Conservation (phyloP, 2,329 filamentous ascomycete genomes). For the Xylaria sp. region DNA sequence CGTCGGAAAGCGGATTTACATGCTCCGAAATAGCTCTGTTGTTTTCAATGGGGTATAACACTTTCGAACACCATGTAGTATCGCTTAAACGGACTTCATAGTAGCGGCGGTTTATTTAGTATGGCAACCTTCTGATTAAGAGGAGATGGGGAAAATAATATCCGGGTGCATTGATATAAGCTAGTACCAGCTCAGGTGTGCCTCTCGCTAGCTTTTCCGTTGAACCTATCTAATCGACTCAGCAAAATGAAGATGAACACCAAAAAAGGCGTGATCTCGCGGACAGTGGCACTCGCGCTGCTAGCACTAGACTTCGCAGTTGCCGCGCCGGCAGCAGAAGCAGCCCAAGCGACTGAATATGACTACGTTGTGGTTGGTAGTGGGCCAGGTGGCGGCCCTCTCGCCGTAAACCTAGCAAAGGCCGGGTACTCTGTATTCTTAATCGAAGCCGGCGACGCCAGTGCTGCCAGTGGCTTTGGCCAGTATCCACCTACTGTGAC, state of each 20-base stretch:
- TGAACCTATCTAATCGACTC: neutral
- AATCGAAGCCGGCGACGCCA: conserved; percentile 58
- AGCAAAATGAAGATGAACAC: conserved; percentile 16
- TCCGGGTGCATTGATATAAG: conserved; percentile 16
- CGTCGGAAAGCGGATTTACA: neutral
- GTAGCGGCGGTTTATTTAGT: neutral
- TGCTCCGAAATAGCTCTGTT: conserved; percentile 6
- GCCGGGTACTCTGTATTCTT: conserved; percentile 58
- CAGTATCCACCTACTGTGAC: conserved; percentile 45
- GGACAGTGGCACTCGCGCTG: conserved; percentile 5
- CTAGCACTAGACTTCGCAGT: neutral
- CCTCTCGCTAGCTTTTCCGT: neutral
- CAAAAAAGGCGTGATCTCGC: neutral
- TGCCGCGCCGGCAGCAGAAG: conserved; percentile 11
- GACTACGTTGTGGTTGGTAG: conserved; percentile 51
- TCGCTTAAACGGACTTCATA: neutral
- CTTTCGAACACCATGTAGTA: neutral
- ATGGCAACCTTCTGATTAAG: neutral
- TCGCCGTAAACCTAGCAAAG: conserved; percentile 56
- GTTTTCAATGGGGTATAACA: neutral
- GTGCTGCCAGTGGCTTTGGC: conserved; percentile 47
- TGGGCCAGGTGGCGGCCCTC: conserved; percentile 55
- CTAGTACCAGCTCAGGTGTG: neutral
- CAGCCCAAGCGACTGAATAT: conserved; percentile 18
- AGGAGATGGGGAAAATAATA: conserved; percentile 1